phyloP scores from a whole-genome alignment of 257 asterid genomes.

The Solanum pimpinellifolium region DNA sequence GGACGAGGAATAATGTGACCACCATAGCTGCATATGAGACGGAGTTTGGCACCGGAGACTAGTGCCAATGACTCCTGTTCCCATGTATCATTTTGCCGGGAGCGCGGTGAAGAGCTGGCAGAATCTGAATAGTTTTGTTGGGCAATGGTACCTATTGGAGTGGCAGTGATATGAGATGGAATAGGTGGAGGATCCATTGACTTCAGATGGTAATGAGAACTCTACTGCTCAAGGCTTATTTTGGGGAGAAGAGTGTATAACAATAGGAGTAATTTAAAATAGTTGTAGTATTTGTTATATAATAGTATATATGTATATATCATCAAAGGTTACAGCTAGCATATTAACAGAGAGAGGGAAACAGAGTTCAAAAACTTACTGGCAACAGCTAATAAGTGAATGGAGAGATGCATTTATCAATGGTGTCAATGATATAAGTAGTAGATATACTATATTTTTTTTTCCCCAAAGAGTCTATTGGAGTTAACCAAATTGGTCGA shows the following conservation, averaged over 20 bases:
- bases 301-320: background rate
- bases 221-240: background rate
- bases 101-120: slow-evolving; percentile 33
- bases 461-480: background rate
- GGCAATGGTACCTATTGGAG: background rate
- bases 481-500: background rate
- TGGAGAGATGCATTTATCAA: background rate
- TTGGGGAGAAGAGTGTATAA: background rate
- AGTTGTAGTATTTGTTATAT: background rate
- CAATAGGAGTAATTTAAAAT: background rate
- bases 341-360: background rate
- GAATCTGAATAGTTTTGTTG: slow-evolving; percentile 29
- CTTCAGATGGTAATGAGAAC: background rate
- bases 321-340: background rate
- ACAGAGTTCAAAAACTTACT: background rate
- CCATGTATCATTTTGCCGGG: slow-evolving; percentile 34
- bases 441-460: background rate
- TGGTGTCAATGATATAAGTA: background rate
- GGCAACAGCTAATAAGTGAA: background rate
- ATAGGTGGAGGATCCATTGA: slow-evolving; percentile 42
- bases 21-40: slow-evolving; percentile 71
- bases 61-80: slow-evolving; percentile 32
- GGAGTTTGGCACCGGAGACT: slow-evolving; percentile 48
- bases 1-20: slow-evolving; percentile 84
- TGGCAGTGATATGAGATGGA: slow-evolving; percentile 7